A percentile compares a stretch with the other conserved stretches of the same genome.
These are phyloP conservation scores for Geranium brycei DNA, from an alignment of 345 rosid species.

Conservation along the genomic window DNA sequence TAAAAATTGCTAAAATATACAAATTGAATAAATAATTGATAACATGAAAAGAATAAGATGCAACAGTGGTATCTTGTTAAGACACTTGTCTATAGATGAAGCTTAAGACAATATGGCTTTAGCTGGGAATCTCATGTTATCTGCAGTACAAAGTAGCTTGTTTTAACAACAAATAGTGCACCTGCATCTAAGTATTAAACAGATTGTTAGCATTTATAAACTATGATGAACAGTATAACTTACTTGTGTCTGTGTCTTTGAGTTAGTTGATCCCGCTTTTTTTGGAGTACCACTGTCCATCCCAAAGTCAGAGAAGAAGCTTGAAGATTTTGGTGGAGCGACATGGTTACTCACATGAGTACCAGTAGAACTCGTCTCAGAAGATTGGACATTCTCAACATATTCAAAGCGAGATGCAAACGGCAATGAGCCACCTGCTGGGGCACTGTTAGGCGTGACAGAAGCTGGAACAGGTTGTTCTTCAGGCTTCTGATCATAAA, in stretches of 20 bases:
- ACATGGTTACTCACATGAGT: conserved; percentile 73
- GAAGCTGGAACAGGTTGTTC: conserved; percentile 53
- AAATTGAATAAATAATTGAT: no score
- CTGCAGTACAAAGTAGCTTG: no score
- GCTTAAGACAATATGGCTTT: no score
- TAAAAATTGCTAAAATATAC: no score
- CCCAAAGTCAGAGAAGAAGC: conserved; percentile 84
- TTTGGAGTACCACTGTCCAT: conserved; percentile 63
- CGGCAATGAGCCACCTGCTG: conserved; percentile 43
- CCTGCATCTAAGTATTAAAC: no score
- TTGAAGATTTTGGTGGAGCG: conserved; percentile 82
- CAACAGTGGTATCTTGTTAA: no score
- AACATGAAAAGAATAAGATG: no score
- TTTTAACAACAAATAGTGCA: no score
- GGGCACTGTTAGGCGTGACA: conserved; percentile 32
- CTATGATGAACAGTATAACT: background rate
- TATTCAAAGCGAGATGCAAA: conserved; percentile 85
- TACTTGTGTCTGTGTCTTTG: conserved; percentile 68
- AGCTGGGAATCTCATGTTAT: no score
- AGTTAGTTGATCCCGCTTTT: conserved; percentile 46
- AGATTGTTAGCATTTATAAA: background rate
- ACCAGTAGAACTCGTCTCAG: conserved; percentile 40
- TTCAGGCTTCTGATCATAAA: conserved; percentile 97
- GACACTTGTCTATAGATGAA: no score
- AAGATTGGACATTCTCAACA: conserved; percentile 47